These are phyloP conservation scores for Cladosporium colombiae DNA, from an alignment of 2,329 filamentous ascomycete genomes.

Conservation along the genomic window DNA sequence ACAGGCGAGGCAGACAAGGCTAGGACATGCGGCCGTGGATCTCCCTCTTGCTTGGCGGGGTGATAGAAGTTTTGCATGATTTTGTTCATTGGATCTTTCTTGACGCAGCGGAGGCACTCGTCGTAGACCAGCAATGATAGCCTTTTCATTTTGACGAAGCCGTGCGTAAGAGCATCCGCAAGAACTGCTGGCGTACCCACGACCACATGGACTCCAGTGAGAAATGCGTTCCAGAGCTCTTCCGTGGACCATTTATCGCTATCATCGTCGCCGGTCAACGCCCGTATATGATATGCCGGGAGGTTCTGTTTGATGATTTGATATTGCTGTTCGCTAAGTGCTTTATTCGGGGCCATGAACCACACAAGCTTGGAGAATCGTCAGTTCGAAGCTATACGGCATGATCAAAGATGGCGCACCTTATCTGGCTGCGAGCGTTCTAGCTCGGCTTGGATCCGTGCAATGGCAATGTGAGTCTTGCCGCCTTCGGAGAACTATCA, in stretches of 20 bases:
- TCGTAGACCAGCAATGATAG: conserved; percentile 77
- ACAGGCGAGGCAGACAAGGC: conserved; percentile 81
- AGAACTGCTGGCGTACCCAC: conserved; percentile 77
- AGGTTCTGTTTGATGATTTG: conserved; percentile 39
- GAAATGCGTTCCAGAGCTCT: conserved; percentile 65
- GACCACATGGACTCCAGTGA: conserved; percentile 68
- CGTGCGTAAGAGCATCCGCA: conserved; percentile 71
- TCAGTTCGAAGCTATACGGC: background rate
- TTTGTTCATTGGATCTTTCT: conserved; percentile 63
- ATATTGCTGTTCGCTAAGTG: conserved; percentile 49
- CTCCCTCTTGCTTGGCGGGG: conserved; percentile 38
- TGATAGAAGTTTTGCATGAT: conserved; percentile 77
- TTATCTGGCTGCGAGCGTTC: conserved; percentile 41
- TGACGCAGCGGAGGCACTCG: conserved; percentile 77
- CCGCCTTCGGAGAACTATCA: conserved; percentile 29
- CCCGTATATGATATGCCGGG: conserved; percentile 56
- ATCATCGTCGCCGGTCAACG: conserved; percentile 68
- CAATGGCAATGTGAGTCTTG: conserved; percentile 51
- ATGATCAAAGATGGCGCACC: conserved; percentile 32
- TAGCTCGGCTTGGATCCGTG: conserved; percentile 46
- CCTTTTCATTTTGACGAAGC: conserved; percentile 65
- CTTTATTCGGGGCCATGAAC: conserved; percentile 49
- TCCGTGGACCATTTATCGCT: conserved; percentile 73
- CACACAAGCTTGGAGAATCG: conserved; percentile 42
- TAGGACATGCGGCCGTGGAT: conserved; percentile 64